These are phyloP conservation scores for Aureobasidium musti DNA, from an alignment of 2,329 filamentous ascomycete species.

Conservation along the genomic window DNA sequence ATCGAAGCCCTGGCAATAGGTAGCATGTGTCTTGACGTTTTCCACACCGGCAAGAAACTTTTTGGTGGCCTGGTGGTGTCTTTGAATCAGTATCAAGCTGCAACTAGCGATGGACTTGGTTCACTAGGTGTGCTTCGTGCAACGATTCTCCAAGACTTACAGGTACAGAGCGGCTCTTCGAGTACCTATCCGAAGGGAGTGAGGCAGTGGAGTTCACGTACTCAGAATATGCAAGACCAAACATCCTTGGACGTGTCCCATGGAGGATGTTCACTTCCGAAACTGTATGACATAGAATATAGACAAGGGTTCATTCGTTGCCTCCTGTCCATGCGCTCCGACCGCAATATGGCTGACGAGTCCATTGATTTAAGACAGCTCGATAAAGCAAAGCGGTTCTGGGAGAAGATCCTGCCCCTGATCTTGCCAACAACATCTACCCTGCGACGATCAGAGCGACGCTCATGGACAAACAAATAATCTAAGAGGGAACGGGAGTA, in stretches of 20 bases:
- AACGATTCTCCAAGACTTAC: no score
- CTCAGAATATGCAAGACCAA: background rate
- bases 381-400: background rate
- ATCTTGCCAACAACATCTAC: background rate
- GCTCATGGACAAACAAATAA: background rate
- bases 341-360: constrained; percentile 4
- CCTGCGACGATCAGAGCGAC: constrained; percentile 2
- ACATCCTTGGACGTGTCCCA: background rate
- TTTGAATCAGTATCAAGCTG: constrained; percentile 51
- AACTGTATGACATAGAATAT: background rate
- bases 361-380: background rate
- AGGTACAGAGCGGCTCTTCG: no score
- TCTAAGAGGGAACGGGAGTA: background rate
- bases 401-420: constrained; percentile 4
- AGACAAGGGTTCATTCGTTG: background rate
- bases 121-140: no score
- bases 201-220: background rate
- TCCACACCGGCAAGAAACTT: constrained; percentile 71
- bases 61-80: constrained; percentile 64
- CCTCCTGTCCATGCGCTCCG: background rate
- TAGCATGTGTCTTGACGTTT: constrained; percentile 74
- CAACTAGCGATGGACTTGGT: constrained; percentile 37
- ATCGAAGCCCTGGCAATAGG: constrained; percentile 61
- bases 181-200: no score
- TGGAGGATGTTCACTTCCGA: background rate